These are phyloP conservation scores for Tetradesmus obliquus DNA, from an alignment of 139 green algal genomes.

Conservation along the genomic window DNA sequence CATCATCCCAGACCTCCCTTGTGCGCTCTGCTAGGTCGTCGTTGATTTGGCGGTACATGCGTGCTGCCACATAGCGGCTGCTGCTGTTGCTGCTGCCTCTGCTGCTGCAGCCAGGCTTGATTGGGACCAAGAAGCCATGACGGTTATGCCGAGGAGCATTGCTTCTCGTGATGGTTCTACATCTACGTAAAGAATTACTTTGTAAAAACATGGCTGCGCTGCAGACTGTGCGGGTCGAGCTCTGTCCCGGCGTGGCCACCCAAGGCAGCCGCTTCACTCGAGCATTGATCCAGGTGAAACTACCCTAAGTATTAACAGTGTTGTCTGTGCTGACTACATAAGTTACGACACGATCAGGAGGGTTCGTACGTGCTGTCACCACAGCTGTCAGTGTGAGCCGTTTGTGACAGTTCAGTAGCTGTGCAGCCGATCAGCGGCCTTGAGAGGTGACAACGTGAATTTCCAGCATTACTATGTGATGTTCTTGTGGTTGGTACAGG, in stretches of 20 bases:
- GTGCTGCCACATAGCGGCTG: not conserved
- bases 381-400: too few relatives aligned
- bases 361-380: not conserved
- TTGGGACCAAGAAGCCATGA: not conserved
- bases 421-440: not conserved
- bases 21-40: conserved; percentile 21
- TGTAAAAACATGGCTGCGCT: not conserved
- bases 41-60: not conserved
- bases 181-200: not conserved
- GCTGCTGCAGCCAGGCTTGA: not conserved
- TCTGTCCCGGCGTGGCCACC: not conserved
- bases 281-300: too few relatives aligned
- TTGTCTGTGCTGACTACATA: too few relatives aligned
- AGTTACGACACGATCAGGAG: not conserved
- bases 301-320: too few relatives aligned
- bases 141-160: not conserved
- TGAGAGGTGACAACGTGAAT: not conserved
- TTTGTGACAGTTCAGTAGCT: not conserved
- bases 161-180: not conserved
- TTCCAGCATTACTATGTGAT: too few relatives aligned
- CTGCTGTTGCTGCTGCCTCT: not conserved
- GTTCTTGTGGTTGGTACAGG: too few relatives aligned
- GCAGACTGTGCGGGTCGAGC: not conserved
- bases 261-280: not conserved
- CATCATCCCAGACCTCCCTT: conserved; percentile 38